Conservation (phyloP, 805 yeast species). For the Teunomyces barrocoloradensis region DNA sequence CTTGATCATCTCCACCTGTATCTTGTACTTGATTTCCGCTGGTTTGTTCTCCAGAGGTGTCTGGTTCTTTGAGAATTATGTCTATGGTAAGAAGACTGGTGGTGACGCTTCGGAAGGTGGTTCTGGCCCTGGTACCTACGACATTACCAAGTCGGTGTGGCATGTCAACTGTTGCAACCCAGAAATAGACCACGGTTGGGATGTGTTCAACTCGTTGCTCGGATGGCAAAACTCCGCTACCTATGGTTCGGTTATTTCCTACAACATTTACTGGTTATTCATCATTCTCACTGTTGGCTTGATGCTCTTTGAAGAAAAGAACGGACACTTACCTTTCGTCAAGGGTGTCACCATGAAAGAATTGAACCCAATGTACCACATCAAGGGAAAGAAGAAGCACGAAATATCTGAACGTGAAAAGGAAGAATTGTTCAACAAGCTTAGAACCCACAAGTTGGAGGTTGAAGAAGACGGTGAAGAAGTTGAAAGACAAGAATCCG, state of each 20-base stretch:
- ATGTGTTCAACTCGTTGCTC: slow-evolving; percentile 86
- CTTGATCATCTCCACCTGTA: slow-evolving; percentile 81
- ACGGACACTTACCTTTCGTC: slow-evolving; percentile 74
- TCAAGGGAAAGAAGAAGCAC: slow-evolving; percentile 32
- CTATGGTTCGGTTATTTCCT: slow-evolving; percentile 84
- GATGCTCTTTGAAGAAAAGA: slow-evolving; percentile 81
- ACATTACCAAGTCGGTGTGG: slow-evolving; percentile 78
- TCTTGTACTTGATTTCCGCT: slow-evolving; percentile 84
- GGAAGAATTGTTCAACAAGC: slow-evolving; percentile 34
- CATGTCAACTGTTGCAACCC: slow-evolving; percentile 98
- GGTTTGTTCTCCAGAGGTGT: slow-evolving; percentile 92
- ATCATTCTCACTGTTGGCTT: slow-evolving; percentile 53
- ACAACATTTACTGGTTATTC: slow-evolving; percentile 84
- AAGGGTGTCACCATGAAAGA: slow-evolving; percentile 37
- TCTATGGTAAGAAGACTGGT: slow-evolving; percentile 67
- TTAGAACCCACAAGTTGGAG: slow-evolving; percentile 9
- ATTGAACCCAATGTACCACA: slow-evolving; percentile 35
- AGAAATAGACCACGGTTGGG: slow-evolving; percentile 91
- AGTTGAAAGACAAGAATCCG: slow-evolving; percentile 3
- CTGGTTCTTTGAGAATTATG: slow-evolving; percentile 80
- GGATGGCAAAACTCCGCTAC: slow-evolving; percentile 99
- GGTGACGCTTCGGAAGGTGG: slow-evolving; percentile 96
- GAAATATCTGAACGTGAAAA: slow-evolving; percentile 32
- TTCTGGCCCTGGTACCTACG: slow-evolving; percentile 92
- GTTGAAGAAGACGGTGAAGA: not conserved